phyloP scores from a whole-genome alignment of 78 protist species.

The Planoprotostelium fungivorum region DNA sequence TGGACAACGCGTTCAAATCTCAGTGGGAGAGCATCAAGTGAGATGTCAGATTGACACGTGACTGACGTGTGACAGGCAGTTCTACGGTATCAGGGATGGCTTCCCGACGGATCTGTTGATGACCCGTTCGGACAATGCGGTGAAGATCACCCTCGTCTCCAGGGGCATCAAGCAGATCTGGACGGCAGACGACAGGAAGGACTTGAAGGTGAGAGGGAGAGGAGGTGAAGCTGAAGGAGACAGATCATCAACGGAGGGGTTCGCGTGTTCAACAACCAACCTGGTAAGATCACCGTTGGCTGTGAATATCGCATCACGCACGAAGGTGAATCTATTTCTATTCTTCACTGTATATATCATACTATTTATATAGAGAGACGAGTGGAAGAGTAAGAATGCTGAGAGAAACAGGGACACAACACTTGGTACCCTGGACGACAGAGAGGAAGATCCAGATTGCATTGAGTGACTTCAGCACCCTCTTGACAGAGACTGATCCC shows the following conservation, averaged over 20 bases:
- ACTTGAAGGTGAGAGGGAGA: not conserved
- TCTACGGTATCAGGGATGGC: conserved; percentile 36
- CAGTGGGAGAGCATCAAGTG: not conserved
- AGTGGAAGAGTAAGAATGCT: no score
- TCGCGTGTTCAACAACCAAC: not conserved
- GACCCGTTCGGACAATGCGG: conserved; percentile 24
- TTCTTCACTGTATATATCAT: no score
- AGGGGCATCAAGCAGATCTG: conserved; percentile 18
- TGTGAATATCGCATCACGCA: not conserved
- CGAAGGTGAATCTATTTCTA: no score
- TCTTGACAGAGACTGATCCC: not conserved
- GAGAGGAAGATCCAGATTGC: not conserved
- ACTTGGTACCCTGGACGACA: not conserved
- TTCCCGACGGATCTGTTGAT: conserved; percentile 43
- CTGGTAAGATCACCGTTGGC: not conserved
- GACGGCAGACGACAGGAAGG: not conserved
- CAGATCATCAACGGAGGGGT: not conserved
- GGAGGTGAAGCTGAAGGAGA: not conserved
- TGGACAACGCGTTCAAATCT: not conserved
- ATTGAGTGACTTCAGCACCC: not conserved
- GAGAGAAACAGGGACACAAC: not conserved
- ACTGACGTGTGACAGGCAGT: conserved; percentile 5
- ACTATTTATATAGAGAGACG: no score
- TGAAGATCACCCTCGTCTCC: conserved; percentile 25
- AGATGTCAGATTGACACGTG: conserved; percentile 12